A percentile compares a stretch with the other conserved stretches of the same genome.
Evolutionary conservation across 306 rosid genomes (phyloP).

Genomic region (Glycine soja): DNA sequence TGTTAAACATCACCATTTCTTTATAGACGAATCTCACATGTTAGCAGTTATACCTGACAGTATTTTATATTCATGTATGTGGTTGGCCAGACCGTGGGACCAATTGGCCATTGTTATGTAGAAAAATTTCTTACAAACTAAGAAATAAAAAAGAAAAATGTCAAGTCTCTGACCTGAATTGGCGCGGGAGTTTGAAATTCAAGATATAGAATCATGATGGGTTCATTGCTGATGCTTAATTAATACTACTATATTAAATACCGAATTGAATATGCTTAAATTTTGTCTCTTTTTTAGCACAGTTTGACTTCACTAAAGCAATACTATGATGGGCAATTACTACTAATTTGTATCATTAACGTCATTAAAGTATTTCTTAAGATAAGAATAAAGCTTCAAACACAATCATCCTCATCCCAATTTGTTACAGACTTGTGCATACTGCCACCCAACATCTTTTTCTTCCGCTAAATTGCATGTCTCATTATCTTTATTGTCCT

Average conservation of each 20-base stretch:
- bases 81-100: neutral
- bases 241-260: slow-evolving; percentile 44
- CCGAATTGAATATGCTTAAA: slow-evolving; percentile 58
- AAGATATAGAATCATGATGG: slow-evolving; percentile 45
- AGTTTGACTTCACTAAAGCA: slow-evolving; percentile 75
- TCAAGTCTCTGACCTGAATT: slow-evolving; percentile 32
- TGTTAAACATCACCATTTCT: neutral
- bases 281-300: slow-evolving; percentile 55
- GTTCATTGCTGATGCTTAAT: slow-evolving; percentile 47
- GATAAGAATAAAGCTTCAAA: slow-evolving; percentile 76
- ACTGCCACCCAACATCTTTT: slow-evolving; percentile 77
- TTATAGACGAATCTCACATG: neutral
- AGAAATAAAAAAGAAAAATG: neutral
- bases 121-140: neutral
- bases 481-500: slow-evolving; percentile 21
- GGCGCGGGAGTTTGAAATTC: slow-evolving; percentile 63
- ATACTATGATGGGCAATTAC: slow-evolving; percentile 60
- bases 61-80: neutral
- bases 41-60: neutral
- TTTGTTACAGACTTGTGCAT: slow-evolving; percentile 42
- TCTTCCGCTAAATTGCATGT: slow-evolving; percentile 40
- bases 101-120: slow-evolving; percentile 3
- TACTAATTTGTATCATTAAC: slow-evolving; percentile 72
- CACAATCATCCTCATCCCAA: slow-evolving; percentile 73
- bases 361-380: slow-evolving; percentile 44